These are phyloP conservation scores for Tulasnella sp. DNA, from an alignment of 768 basidiomycete genomes.

Conservation along the genomic window DNA sequence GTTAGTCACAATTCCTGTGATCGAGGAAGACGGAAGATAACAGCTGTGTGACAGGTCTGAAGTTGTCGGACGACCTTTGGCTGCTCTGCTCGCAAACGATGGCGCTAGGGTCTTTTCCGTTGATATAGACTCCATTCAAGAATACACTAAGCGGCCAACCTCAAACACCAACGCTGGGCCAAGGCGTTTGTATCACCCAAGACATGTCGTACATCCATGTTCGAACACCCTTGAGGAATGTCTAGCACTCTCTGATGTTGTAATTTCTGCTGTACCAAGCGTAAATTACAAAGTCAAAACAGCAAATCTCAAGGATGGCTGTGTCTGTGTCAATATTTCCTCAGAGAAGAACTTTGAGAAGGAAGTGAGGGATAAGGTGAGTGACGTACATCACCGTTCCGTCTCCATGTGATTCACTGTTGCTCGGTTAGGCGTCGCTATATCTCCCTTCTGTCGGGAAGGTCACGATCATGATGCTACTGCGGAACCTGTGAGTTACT, in stretches of 20 bases:
- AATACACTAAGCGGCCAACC: conserved; percentile 83
- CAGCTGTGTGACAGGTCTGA: conserved; percentile 53
- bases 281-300: conserved; percentile 81
- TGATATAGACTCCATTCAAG: conserved; percentile 92
- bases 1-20: too few relatives aligned
- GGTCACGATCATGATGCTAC: conserved; percentile 94
- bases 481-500: conserved; percentile 72
- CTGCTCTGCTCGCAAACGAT: conserved; percentile 89
- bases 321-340: conserved; percentile 83
- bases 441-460: conserved; percentile 97
- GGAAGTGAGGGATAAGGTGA: conserved; percentile 81
- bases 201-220: conserved; percentile 65
- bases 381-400: conserved; percentile 14
- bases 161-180: conserved; percentile 23
- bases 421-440: conserved; percentile 56
- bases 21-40: neutral
- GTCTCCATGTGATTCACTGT: neutral
- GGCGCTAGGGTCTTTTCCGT: conserved; percentile 91
- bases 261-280: conserved; percentile 86
- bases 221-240: conserved; percentile 62
- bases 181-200: conserved; percentile 56
- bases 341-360: conserved; percentile 94
- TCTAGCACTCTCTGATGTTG: conserved; percentile 76
- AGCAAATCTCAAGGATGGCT: conserved; percentile 82
- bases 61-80: conserved; percentile 94